These are phyloP conservation scores for Heliamphora exappendiculata DNA, from an alignment of 148 eudicot genomes.

Conservation along the genomic window DNA sequence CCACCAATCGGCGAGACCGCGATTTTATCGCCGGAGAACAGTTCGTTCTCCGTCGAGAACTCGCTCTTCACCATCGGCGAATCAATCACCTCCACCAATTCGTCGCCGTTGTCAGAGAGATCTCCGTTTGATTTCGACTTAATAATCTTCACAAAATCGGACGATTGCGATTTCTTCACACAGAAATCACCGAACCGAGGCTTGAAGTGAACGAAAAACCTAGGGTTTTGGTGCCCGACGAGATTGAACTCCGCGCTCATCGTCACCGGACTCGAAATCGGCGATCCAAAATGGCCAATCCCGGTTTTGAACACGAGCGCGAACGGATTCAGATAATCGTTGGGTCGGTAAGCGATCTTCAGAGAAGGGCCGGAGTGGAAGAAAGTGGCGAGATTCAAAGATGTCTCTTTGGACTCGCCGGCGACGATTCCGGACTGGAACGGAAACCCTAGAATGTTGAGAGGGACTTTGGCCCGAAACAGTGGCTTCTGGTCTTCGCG, in stretches of 20 bases:
- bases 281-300: conserved; percentile 64
- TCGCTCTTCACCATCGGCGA: too few relatives aligned
- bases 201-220: conserved; percentile 60
- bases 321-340: conserved; percentile 60
- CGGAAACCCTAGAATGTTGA: conserved; percentile 55
- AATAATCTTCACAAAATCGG: conserved; percentile 18
- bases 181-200: conserved; percentile 74
- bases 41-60: conserved; percentile 16
- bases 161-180: conserved; percentile 51
- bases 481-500: conserved; percentile 78
- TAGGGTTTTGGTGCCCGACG: conserved; percentile 48
- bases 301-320: conserved; percentile 61
- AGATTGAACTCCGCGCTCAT: conserved; percentile 74
- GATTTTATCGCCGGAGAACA: conserved; percentile 18
- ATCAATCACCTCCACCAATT: conserved; percentile 27
- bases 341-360: conserved; percentile 69
- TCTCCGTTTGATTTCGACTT: conserved; percentile 19
- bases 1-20: conserved; percentile 25
- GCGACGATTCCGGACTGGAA: conserved; percentile 61
- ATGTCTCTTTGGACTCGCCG: conserved; percentile 66
- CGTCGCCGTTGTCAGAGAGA: conserved; percentile 29
- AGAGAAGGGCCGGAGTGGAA: conserved; percentile 71
- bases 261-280: conserved; percentile 54
- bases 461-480: conserved; percentile 66
- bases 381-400: conserved; percentile 45